A percentile compares a stretch with the other conserved stretches of the same genome.
phyloP scores from a whole-genome alignment of 345 rosid species.

The Pistacia integerrima region DNA sequence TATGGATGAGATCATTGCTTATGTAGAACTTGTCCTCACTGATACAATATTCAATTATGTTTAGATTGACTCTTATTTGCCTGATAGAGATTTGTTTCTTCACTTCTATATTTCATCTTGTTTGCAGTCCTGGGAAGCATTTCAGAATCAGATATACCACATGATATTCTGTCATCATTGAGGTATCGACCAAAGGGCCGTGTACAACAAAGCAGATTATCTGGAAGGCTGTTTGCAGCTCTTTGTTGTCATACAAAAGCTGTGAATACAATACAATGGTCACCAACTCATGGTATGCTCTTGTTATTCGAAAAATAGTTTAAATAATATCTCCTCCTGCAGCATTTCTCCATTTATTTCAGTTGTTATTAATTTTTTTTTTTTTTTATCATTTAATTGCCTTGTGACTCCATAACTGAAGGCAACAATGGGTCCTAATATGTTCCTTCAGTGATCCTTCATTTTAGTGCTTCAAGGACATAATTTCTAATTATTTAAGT shows the following conservation, averaged over 20 bases:
- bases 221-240: conserved; percentile 50
- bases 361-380: neutral
- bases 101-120: conserved; percentile 12
- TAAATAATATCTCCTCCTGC: neutral
- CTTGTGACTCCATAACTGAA: neutral
- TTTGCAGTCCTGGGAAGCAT: conserved; percentile 66
- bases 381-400: neutral
- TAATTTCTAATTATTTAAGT: neutral
- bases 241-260: conserved; percentile 66
- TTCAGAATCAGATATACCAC: conserved; percentile 45
- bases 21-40: neutral
- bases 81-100: neutral
- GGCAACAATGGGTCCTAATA: neutral
- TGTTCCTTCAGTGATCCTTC: neutral
- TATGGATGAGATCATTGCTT: neutral
- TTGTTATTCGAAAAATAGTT: neutral
- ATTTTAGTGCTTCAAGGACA: neutral
- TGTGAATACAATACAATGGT: conserved; percentile 75
- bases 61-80: neutral
- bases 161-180: conserved; percentile 41
- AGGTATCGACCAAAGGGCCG: conserved; percentile 37
- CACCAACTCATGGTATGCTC: conserved; percentile 66
- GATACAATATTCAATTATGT: neutral
- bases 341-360: neutral
- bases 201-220: conserved; percentile 34